Base-by-base conservation (phyloP, 2,329 filamentous ascomycete genomes). In the Biscogniauxia sp. region DNA sequence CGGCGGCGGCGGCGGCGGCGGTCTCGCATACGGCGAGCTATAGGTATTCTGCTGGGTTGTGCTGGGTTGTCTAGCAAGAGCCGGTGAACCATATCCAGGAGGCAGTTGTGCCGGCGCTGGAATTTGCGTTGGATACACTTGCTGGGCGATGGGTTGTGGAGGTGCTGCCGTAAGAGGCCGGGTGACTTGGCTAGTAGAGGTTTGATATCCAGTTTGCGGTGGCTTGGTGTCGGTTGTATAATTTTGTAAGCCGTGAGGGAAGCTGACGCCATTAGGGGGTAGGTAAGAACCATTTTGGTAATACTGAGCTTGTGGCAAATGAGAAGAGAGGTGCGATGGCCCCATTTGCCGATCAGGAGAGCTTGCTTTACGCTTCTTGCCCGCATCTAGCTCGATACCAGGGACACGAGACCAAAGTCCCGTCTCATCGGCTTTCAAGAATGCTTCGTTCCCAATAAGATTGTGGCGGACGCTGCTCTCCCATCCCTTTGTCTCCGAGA, bases 381-480 rank as follows among this genome's bases (percentile, higher is more conserved):
- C 84, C 11, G 83, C 83, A 59, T 87, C 84, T 20, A 87, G 76
- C 64, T 85, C 82, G 25, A 87, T 79, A 1, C 83, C 84, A 1
- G 80, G 81, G 20, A 86, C 81, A 41, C 84, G 82, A 61, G 78
- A 80, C 84, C 84, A 87, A 20, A 84, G 74, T 51, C 82, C 80
- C 1, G 81, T 84, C 26, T 79, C 78, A 45, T 85, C 82, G 62
- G 84, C 80, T 70, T 87, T 87, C 64, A 77, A 79, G 69, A 87
- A 87, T 6, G 84, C 84, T 64, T 84, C 82, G 69, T 87, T 87
- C 2, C 84, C 84, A 65, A 87, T 85, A 26, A 87, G 78, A 59
- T 87, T 87, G 67, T 87, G 84, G 0, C 84, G 82, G n/a, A 87
- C 84, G 66, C 84, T 87, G 65, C 84, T 87, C 70, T 87, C 84